Percentiles rank a stretch among this genome's conserved stretches.
Conservation (phyloP, 495 filamentous ascomycete species). For the Tuber borchii region DNA sequence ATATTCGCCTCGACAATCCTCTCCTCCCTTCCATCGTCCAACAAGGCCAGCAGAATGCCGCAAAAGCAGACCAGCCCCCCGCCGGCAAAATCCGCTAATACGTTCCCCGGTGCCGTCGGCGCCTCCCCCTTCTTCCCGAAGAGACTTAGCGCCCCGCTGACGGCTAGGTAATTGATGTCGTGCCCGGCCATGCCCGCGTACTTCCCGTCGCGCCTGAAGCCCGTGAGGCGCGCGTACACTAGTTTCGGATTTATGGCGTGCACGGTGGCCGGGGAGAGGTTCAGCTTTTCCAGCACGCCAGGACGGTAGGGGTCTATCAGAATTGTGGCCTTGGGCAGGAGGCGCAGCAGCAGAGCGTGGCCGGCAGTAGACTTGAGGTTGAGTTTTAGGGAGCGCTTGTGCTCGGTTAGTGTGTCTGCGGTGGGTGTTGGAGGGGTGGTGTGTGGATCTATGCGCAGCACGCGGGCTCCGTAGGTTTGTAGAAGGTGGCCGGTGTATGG, state of each 20-base stretch:
- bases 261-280: constrained; percentile 63
- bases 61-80: constrained; percentile 73
- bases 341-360: constrained; percentile 56
- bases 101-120: constrained; percentile 72
- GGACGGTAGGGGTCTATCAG: constrained; percentile 91
- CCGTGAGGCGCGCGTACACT: constrained; percentile 77
- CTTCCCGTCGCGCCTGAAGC: constrained; percentile 77
- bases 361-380: constrained; percentile 65
- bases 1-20: constrained; percentile 94
- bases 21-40: constrained; percentile 59
- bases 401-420: constrained; percentile 64
- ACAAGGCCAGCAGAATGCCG: constrained; percentile 60
- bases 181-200: constrained; percentile 90
- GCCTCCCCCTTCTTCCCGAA: constrained; percentile 62
- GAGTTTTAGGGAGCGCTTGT: constrained; percentile 69
- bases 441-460: constrained; percentile 78
- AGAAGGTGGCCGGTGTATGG: constrained; percentile 86
- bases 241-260: constrained; percentile 63
- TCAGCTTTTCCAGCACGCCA: constrained; percentile 76
- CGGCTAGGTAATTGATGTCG: constrained; percentile 94
- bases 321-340: constrained; percentile 62
- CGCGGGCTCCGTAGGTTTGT: constrained; percentile 77
- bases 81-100: constrained; percentile 85
- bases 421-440: constrained; percentile 46
- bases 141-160: constrained; percentile 70